These are phyloP conservation scores for Moesziomyces parantarcticus DNA, from an alignment of 1,284 basidiomycete species.

Conservation along the genomic window DNA sequence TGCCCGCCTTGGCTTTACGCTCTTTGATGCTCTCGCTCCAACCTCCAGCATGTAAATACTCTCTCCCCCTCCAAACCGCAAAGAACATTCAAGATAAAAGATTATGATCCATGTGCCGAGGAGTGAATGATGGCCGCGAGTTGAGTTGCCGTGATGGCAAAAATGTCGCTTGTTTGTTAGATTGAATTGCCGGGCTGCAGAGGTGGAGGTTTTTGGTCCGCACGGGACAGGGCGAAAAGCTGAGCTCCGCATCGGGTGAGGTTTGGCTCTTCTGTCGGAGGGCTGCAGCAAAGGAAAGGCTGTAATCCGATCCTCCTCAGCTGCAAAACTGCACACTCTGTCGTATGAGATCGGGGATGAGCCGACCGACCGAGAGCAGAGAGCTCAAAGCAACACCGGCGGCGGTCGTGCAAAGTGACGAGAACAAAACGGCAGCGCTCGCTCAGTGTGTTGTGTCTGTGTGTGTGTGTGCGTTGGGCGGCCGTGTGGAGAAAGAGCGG, in stretches of 20 bases:
- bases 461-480: too few species aligned
- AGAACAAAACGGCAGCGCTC: too few species aligned
- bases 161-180: too few species aligned
- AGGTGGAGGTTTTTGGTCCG: constrained; percentile 9
- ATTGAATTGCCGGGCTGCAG: too few species aligned
- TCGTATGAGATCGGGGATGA: background rate
- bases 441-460: too few species aligned
- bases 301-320: too few species aligned
- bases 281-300: background rate
- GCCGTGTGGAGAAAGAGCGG: too few species aligned
- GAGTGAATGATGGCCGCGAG: too few species aligned
- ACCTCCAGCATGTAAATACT: constrained; percentile 23
- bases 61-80: constrained; percentile 1
- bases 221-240: background rate
- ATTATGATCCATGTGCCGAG: too few species aligned
- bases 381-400: background rate
- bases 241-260: background rate
- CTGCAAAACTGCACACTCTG: too few species aligned
- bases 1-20: background rate
- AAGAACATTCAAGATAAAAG: constrained; percentile 40
- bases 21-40: constrained; percentile 5
- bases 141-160: too few species aligned
- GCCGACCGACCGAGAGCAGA: background rate
- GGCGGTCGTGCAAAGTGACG: too few species aligned
- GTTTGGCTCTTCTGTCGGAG: background rate